phyloP scores from a whole-genome alignment of 2,329 filamentous ascomycete genomes.

The Pseudogymnoascus sp. region DNA sequence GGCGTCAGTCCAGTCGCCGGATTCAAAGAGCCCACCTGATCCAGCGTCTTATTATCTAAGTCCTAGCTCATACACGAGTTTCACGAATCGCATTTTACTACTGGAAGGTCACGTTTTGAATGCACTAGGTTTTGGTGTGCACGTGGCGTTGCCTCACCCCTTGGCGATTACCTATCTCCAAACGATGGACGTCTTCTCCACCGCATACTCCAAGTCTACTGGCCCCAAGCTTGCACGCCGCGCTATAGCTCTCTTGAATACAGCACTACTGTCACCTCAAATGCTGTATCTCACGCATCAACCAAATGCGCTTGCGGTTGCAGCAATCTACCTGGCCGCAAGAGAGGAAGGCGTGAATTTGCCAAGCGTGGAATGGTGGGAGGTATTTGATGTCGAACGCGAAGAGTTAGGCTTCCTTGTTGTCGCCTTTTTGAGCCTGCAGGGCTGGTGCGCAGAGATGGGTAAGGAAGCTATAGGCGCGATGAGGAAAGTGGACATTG shows the following conservation, averaged over 20 bases:
- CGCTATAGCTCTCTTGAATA: conserved; percentile 74
- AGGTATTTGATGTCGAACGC: conserved; percentile 91
- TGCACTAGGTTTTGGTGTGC: conserved; percentile 71
- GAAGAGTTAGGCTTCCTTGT: conserved; percentile 93
- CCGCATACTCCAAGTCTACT: conserved; percentile 23
- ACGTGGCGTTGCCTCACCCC: conserved; percentile 78
- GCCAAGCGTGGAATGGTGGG: conserved; percentile 89
- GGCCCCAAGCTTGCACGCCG: conserved; percentile 52
- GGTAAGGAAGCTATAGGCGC: not conserved
- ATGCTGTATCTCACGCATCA: conserved; percentile 89
- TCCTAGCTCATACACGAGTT: conserved; percentile 63
- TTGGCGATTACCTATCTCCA: conserved; percentile 90
- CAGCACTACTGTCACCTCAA: conserved; percentile 78
- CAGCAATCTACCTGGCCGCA: conserved; percentile 84
- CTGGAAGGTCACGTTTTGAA: conserved; percentile 72
- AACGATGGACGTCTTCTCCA: conserved; percentile 62
- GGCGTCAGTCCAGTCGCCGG: conserved; percentile 12
- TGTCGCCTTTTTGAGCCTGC: conserved; percentile 73
- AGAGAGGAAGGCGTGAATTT: conserved; percentile 69
- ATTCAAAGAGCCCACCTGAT: conserved; percentile 25
- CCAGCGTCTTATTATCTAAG: conserved; percentile 60
- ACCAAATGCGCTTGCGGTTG: conserved; percentile 74
- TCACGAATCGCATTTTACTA: conserved; percentile 58
- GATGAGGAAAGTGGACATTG: not conserved
- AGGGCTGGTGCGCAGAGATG: conserved; percentile 40